Conservation (phyloP, 2,329 filamentous ascomycete genomes). For the Beauveria australis region DNA sequence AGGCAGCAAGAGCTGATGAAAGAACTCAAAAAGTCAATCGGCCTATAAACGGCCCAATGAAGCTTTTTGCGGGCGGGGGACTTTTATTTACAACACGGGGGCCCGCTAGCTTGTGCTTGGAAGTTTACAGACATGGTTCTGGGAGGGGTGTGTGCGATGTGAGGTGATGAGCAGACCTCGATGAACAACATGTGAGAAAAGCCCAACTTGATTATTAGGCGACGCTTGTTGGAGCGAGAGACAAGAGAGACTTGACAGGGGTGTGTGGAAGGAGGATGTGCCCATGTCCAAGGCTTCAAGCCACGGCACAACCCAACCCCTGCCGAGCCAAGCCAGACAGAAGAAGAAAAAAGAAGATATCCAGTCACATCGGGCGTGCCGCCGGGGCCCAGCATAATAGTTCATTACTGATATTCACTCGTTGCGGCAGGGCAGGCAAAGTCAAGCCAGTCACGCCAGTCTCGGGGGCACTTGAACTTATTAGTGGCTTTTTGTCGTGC, state of each 20-base stretch:
- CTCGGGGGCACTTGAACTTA: background rate
- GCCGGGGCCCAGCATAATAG: background rate
- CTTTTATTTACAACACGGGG: background rate
- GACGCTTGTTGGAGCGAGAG: background rate
- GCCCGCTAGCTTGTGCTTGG: background rate
- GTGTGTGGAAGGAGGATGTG: background rate
- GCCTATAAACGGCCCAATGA: no score
- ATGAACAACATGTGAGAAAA: background rate
- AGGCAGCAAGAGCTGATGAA: background rate
- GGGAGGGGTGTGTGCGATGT: background rate
- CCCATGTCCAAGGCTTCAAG: background rate
- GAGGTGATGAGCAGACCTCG: background rate
- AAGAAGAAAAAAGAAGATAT: background rate
- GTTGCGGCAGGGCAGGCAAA: no score
- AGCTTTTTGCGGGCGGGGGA: background rate
- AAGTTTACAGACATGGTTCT: background rate
- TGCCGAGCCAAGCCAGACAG: background rate
- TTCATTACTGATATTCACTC: no score
- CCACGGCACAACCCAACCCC: background rate
- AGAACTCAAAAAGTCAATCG: background rate
- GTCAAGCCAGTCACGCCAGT: no score
- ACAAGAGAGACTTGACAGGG: background rate
- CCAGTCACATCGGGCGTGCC: conserved; percentile 2
- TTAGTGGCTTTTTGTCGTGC: background rate
- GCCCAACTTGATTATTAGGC: no score